Evolutionary conservation across 768 basidiomycete genomes (phyloP).

Genomic region (Suillus clintonianus): DNA sequence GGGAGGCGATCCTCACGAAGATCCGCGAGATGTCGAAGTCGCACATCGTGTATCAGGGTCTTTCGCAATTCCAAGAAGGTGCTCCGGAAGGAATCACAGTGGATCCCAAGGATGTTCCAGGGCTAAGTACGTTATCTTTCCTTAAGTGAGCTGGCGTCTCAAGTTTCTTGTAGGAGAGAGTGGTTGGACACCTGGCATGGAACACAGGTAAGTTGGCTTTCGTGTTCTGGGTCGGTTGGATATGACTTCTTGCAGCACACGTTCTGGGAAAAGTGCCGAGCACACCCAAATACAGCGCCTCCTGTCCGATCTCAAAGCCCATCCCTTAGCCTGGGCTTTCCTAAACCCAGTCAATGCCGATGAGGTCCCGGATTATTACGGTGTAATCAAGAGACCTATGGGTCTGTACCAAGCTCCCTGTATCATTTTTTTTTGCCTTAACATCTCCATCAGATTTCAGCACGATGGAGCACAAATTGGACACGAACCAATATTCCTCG

Average conservation of each 20-base stretch:
- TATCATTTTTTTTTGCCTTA: background rate
- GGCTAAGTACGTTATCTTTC: conserved; percentile 61
- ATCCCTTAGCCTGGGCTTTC: conserved; percentile 89
- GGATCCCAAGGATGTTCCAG: conserved; percentile 83
- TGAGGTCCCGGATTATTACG: conserved; percentile 88
- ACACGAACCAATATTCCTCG: conserved; percentile 78
- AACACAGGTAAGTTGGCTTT: conserved; percentile 55
- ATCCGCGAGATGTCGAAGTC: conserved; percentile 85
- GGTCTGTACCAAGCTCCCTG: conserved; percentile 51
- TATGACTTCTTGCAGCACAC: conserved; percentile 31
- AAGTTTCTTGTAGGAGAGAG: conserved; percentile 63
- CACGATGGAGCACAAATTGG: conserved; percentile 90
- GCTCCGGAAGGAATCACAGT: conserved; percentile 50
- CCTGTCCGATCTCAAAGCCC: conserved; percentile 74
- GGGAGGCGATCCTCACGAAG: conserved; percentile 86
- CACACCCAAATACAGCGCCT: conserved; percentile 73
- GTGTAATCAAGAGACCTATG: conserved; percentile 90
- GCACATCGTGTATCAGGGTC: conserved; percentile 82
- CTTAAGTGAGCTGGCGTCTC: conserved; percentile 1
- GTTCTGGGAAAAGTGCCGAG: conserved; percentile 54
- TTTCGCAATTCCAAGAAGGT: conserved; percentile 72
- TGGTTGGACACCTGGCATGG: conserved; percentile 89
- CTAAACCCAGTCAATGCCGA: conserved; percentile 72
- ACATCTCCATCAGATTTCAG: conserved; percentile 60
- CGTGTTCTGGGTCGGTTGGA: conserved; percentile 6